Base-by-base conservation (phyloP, 2,329 filamentous ascomycete species). In the Aspergillus sergii region DNA sequence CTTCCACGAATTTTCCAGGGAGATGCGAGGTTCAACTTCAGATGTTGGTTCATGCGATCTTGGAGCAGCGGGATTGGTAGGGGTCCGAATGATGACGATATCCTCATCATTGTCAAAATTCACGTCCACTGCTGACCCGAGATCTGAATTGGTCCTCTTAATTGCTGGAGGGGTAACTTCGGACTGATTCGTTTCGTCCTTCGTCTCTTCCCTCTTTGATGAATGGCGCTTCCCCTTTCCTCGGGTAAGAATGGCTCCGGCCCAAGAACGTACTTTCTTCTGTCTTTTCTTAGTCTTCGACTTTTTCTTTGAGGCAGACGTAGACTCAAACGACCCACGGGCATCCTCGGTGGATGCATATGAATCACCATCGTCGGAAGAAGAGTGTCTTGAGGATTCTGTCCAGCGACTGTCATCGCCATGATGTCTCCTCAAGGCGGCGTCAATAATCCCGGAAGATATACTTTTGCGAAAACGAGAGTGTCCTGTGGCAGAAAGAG, bases 231-330 rank as follows among this genome's bases (percentile, higher is more conserved):
- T 83, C 45, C 78, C 75, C 68, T 83, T 84, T 34, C 64, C 66
- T 28, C 82, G 77, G 19, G 81, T 81, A 51, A 86, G 71, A 59
- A 86, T 83, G 10, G 82, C 79, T 23, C 82, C 83, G 46, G 83
- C 83, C 83, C 83, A 86, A 14, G 81, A 83, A 72, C 91, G 93
- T 63, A 94, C 91, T 75, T 91, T 91, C 79, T 92, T 93, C 73
- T 89, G 85, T 66, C 86, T 85, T 78, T 83, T 86, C 62, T 76
- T 76, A 9, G 71, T 57, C 62, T 71, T 78, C 45, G 72, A 80
- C 58, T 64, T 73, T 63, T 69, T 74, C 61, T 71, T 78, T 61
- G 70, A 76, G 57, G 66, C 73, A 21, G 73, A 67, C 28, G 67
- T 62, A n/a, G 69, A 60, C 14, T 61, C 69, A 19, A 68, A 64